Base-by-base conservation (phyloP, 2,329 filamentous ascomycete genomes). In the Pyricularia grisea region DNA sequence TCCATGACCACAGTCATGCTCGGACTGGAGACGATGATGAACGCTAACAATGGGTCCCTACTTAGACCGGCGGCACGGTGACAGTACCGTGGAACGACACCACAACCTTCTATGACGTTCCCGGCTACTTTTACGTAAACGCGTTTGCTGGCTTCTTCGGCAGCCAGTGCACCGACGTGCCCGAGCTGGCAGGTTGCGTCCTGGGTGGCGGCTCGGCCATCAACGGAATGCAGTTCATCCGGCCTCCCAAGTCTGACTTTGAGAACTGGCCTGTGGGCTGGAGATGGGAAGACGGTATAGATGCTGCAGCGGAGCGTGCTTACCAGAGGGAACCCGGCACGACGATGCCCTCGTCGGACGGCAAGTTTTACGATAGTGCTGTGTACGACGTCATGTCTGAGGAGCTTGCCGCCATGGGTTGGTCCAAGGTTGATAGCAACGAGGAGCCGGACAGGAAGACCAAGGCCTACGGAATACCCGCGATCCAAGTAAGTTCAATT, bases 181-280 rank as follows among this genome's bases (percentile, higher is more conserved):
- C 42, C 20, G 42, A 20, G 17, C 42, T 55, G 7, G 42, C 42
- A n/a, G 78, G 77, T 2, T 80, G 79, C 71, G 70, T 80, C 27
- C 73, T 80, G 0, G 78, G 79, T 31, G 79, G 79, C 9, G 75
- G 77, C 20, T 76, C 75, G 28, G 73, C 73, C 27, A 72, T 80
- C 69, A 79, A 78, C 70, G 76, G 74, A 3, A 68, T 75, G 70
- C 76, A 77, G 72, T 78, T 75, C 70, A 73, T 78, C n/a, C 30
- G 64, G 60, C 72, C 72, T 2, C 77, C 74, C 11, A 66, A 71
- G 70, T 23, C 28, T 66, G 77, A 78, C 72, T 78, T 76, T 60
- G 68, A 74, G 61, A 74, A 74, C 67, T 77, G 75, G 75, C 75
- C 76, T 2, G 69, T 70, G 12, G 75, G 75, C 33, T 77, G 76